Evolutionary conservation across 2,329 filamentous ascomycete genomes (phyloP).

Genomic region (Neofusicoccum umdonicola): DNA sequence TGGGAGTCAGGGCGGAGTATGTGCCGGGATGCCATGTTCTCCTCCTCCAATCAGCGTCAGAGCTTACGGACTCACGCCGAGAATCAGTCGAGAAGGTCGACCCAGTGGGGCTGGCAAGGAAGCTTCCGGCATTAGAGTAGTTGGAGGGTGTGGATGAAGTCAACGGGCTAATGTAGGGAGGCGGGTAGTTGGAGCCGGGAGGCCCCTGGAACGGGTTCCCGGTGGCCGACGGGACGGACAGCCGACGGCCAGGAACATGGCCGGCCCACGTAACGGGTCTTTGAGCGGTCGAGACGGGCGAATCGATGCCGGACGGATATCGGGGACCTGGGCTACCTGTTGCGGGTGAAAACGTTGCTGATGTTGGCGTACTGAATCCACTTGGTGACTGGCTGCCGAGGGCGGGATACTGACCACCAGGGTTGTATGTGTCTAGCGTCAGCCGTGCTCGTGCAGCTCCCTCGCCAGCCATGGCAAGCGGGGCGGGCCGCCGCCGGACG

Average conservation of each 20-base stretch:
- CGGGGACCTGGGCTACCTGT: slow-evolving; percentile 66
- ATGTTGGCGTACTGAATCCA: slow-evolving; percentile 79
- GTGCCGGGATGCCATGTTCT: slow-evolving; percentile 90
- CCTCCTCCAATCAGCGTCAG: slow-evolving; percentile 75
- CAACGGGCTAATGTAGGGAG: slow-evolving; percentile 55
- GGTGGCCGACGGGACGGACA: slow-evolving; percentile 73
- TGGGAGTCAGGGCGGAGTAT: slow-evolving; percentile 56
- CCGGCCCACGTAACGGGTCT: slow-evolving; percentile 69
- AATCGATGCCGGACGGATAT: slow-evolving; percentile 66
- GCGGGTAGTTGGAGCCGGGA: slow-evolving; percentile 56
- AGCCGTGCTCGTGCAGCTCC: slow-evolving; percentile 59
- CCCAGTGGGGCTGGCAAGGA: slow-evolving; percentile 65
- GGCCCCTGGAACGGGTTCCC: slow-evolving; percentile 69
- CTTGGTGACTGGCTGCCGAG: slow-evolving; percentile 68
- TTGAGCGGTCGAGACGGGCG: slow-evolving; percentile 68
- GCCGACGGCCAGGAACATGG: slow-evolving; percentile 67
- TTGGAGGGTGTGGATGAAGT: slow-evolving; percentile 54
- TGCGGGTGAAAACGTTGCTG: slow-evolving; percentile 74
- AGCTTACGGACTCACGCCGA: slow-evolving; percentile 64
- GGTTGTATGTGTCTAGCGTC: slow-evolving; percentile 62
- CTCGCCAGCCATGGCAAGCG: slow-evolving; percentile 78
- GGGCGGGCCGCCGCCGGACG: slow-evolving; percentile 69
- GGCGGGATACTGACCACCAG: slow-evolving; percentile 61
- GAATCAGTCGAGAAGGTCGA: slow-evolving; percentile 59
- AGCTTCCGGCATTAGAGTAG: slow-evolving; percentile 59